These are phyloP conservation scores for Dittrichia graveolens DNA, from an alignment of 129 eudicot genomes.

Conservation along the genomic window DNA sequence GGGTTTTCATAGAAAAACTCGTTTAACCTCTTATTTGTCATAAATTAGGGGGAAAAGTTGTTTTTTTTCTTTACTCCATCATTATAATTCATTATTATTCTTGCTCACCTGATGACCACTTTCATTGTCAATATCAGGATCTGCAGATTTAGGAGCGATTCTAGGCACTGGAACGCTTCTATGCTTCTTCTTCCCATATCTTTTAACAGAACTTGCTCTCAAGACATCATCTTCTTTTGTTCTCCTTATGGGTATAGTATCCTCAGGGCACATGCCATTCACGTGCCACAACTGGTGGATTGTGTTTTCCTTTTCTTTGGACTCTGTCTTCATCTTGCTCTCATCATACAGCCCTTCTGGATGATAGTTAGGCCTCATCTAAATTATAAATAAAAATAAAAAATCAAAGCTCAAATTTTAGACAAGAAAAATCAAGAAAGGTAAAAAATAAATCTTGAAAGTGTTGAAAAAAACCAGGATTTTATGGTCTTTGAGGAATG, in stretches of 20 bases:
- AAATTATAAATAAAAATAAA: neutral
- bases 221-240: constrained; percentile 86
- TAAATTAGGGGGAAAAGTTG: constrained; percentile 3
- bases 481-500: constrained; percentile 92
- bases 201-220: constrained; percentile 92
- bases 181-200: constrained; percentile 79
- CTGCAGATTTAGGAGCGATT: constrained; percentile 53
- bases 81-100: neutral
- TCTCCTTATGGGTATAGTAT: constrained; percentile 83
- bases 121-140: constrained; percentile 86
- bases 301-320: constrained; percentile 41
- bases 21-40: constrained; percentile 1
- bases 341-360: constrained; percentile 86
- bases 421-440: neutral
- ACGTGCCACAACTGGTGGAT: constrained; percentile 85
- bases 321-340: constrained; percentile 51
- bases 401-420: neutral
- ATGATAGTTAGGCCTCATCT: constrained; percentile 85
- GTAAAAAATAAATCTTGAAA: constrained; percentile 9
- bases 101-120: constrained; percentile 93
- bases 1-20: constrained; percentile 5
- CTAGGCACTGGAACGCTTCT: constrained; percentile 68
- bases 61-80: neutral
- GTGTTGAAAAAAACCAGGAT: constrained; percentile 58
- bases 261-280: constrained; percentile 74